Percentiles rank a stretch among this genome's conserved stretches.
These are phyloP conservation scores for Colletotrichum higginsianum DNA, from an alignment of 2,329 filamentous ascomycete species.

Conservation along the genomic window DNA sequence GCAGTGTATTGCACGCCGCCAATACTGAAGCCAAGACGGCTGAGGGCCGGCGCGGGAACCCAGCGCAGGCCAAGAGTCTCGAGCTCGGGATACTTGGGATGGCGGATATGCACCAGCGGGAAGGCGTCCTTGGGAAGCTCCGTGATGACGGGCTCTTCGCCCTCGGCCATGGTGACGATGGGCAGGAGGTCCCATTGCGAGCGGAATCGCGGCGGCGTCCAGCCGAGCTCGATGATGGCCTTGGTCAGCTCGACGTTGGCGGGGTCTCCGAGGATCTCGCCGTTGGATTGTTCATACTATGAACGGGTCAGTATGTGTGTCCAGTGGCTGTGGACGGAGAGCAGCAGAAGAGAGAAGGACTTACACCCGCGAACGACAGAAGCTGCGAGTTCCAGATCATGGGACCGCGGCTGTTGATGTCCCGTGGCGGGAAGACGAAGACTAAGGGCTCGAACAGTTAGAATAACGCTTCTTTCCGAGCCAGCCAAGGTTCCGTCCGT, in stretches of 20 bases:
- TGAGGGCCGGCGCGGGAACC: conserved; percentile 40
- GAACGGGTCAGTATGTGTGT: not conserved
- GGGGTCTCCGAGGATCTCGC: conserved; percentile 35
- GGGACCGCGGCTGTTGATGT: conserved; percentile 34
- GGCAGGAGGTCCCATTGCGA: conserved; percentile 40
- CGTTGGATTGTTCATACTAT: conserved; percentile 38
- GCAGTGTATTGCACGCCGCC: conserved; percentile 40
- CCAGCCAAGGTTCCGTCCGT: not conserved
- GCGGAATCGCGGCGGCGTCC: conserved; percentile 37
- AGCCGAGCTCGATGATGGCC: conserved; percentile 40
- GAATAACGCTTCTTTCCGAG: not conserved
- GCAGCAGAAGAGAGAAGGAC: not conserved
- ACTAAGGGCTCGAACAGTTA: conserved; percentile 4
- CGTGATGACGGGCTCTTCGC: conserved; percentile 38
- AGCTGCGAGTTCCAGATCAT: conserved; percentile 42
- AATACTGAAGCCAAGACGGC: conserved; percentile 41
- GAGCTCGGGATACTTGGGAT: conserved; percentile 38
- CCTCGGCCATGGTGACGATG: conserved; percentile 39
- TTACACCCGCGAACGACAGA: conserved; percentile 35
- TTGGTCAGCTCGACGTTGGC: conserved; percentile 38
- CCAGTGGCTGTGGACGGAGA: too few relatives aligned
- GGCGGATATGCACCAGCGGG: conserved; percentile 37
- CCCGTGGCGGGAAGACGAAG: conserved; percentile 39
- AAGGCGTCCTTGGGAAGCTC: conserved; percentile 38
- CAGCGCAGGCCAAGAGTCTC: conserved; percentile 38